Percentiles rank a stretch among this genome's conserved stretches.
Evolutionary conservation across 1,284 basidiomycete genomes (phyloP).

Genomic region (Cryptococcus sp.): DNA sequence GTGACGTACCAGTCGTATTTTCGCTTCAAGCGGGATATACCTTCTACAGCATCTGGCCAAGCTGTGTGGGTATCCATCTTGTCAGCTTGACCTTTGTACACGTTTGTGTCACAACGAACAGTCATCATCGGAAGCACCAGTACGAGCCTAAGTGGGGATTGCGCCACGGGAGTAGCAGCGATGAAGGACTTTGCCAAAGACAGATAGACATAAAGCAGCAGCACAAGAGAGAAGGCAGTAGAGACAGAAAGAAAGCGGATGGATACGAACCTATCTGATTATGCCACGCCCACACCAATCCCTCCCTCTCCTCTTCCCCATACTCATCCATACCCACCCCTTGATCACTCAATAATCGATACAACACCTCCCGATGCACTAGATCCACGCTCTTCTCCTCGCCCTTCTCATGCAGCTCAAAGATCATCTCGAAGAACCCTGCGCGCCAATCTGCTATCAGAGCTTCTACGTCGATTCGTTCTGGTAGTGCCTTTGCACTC

Average conservation of each 20-base stretch:
- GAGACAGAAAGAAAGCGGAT: no score
- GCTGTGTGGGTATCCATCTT: conserved; percentile 3
- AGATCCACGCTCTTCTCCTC: conserved; percentile 18
- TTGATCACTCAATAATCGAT: conserved; percentile 6
- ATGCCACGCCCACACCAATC: conserved; percentile 23
- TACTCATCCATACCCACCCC: conserved; percentile 1
- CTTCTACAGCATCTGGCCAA: conserved; percentile 23
- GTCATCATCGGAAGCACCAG: background rate
- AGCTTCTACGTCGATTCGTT: no score
- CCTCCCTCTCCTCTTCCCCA: conserved; percentile 3
- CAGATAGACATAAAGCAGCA: no score
- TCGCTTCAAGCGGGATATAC: conserved; percentile 13
- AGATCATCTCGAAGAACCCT: conserved; percentile 19
- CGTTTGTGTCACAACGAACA: background rate
- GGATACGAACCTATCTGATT: conserved; percentile 9
- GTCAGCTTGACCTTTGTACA: background rate
- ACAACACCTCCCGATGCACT: conserved; percentile 16
- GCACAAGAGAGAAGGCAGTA: no score
- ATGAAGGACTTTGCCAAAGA: no score
- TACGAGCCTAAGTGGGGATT: no score
- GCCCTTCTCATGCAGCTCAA: conserved; percentile 11
- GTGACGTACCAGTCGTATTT: conserved; percentile 14
- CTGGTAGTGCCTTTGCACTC: background rate
- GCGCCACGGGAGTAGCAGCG: no score
- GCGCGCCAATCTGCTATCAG: conserved; percentile 15